Evolutionary conservation across 2,329 filamentous ascomycete genomes (phyloP), one percentile per base, ranked within the genome.

Genomic region (Cordyceps tenuipes): DNA sequence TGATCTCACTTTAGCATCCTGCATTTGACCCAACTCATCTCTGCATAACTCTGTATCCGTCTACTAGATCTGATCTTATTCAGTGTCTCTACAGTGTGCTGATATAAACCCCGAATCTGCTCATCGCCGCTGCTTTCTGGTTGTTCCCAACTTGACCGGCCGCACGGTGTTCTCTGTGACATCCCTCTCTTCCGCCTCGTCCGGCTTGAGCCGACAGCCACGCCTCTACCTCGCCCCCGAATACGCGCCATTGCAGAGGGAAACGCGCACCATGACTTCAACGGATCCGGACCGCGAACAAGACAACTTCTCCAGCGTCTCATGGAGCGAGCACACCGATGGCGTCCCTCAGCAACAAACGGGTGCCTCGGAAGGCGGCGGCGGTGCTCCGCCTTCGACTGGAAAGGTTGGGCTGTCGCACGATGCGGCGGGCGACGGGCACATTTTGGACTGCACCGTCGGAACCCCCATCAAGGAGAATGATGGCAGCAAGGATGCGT

Each of bases 401-500:
- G 36, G 66, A 51, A 21, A 55, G 66, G 60, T 56, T 10, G 58
- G 48, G 26, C 41, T 49, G 23, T 50, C 54, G 61, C 86, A 89
- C 68, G 75, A 85, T 56, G 81, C 81, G 41, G 84, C 84, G 50
- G 78, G 89, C 58, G 87, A 87, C 62, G 82, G 80, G 43, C 93
- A 95, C 65, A 82, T 84, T 60, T 81, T 99, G 48, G 89, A 96
- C 70, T 97, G 92, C 71, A 85, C 79, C 19, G 93, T 99, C 19
- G 84, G 85, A 59, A 83, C 87, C 61, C 91, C 94, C 21, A 83
- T 93, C 73, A 97, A 97, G 75, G 94, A 97, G 78, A 94, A 93
- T 69, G 91, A 97, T 69, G 93, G 94, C 52, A 95, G 92, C 62
- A 97, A 97, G 74, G 94, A 97, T 75, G 89, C 91, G 58, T 99